Evolutionary conservation across 306 rosid genomes (phyloP).

Genomic region (Amphicarpaea edgeworthii): DNA sequence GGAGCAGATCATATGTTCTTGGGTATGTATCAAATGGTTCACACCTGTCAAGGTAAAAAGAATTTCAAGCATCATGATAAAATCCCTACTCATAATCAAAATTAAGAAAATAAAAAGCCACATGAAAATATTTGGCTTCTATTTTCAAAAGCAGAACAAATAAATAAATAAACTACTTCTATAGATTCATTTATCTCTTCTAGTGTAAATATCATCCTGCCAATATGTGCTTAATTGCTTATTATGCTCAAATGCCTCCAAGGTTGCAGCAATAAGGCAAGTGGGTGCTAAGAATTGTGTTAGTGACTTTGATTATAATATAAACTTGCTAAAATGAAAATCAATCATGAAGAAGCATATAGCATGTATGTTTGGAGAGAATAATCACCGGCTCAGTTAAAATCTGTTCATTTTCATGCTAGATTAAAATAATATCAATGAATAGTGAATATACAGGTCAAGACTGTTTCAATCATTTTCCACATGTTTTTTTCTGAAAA

Average conservation of each 20-base stretch:
- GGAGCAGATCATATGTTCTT: slow-evolving; percentile 85
- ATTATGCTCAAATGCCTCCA: slow-evolving; percentile 29
- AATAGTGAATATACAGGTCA: slow-evolving; percentile 14
- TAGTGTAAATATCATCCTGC: slow-evolving; percentile 1
- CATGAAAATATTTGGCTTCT: no score
- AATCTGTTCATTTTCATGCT: slow-evolving; percentile 20
- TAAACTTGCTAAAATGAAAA: slow-evolving; percentile 33
- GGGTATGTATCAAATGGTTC: slow-evolving; percentile 98
- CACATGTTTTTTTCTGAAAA: background rate
- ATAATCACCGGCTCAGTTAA: background rate
- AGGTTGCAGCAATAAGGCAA: background rate
- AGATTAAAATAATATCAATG: slow-evolving; percentile 1
- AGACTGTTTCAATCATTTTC: background rate
- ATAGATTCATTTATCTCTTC: background rate
- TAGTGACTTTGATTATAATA: background rate
- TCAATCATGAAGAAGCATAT: slow-evolving; percentile 32
- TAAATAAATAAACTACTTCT: no score
- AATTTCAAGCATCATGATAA: slow-evolving; percentile 30
- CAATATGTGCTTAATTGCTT: slow-evolving; percentile 10
- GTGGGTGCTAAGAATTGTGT: background rate
- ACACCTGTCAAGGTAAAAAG: slow-evolving; percentile 65
- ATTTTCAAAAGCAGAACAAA: no score
- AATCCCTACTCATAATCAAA: background rate
- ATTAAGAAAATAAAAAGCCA: background rate
- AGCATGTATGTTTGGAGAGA: slow-evolving; percentile 16